These are phyloP conservation scores for Pseudoneurospora amorphoporcata DNA, from an alignment of 495 filamentous ascomycete species.

Conservation along the genomic window DNA sequence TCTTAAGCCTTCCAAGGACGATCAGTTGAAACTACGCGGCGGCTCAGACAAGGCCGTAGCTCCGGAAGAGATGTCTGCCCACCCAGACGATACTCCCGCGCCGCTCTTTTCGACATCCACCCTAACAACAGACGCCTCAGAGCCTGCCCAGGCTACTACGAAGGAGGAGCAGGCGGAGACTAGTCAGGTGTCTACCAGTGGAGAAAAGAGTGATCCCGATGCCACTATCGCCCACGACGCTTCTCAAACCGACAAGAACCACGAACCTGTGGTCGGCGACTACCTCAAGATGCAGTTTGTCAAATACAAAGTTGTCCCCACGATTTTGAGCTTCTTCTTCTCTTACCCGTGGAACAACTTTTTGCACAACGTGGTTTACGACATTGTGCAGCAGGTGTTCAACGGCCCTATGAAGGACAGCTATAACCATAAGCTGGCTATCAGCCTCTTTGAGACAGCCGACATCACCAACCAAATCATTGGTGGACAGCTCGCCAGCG, in stretches of 20 bases:
- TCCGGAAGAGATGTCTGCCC: conserved; percentile 31
- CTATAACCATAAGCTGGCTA: conserved; percentile 84
- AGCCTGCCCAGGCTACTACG: not conserved
- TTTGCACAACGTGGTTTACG: conserved; percentile 97
- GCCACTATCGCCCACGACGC: conserved; percentile 6
- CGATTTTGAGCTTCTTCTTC: conserved; percentile 97
- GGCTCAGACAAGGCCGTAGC: not conserved
- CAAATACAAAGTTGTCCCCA: conserved; percentile 86
- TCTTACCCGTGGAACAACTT: conserved; percentile 99
- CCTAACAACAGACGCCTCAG: not conserved
- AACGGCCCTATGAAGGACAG: conserved; percentile 96
- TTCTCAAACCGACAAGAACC: not conserved
- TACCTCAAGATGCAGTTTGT: conserved; percentile 96
- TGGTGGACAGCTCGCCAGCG: conserved; percentile 76
- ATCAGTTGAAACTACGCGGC: not conserved
- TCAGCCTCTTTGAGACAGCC: conserved; percentile 84
- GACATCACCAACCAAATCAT: conserved; percentile 86
- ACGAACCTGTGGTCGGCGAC: conserved; percentile 87
- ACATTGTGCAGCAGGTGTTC: conserved; percentile 98
- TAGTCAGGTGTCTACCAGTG: conserved; percentile 10
- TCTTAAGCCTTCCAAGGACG: not conserved
- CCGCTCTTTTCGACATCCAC: conserved; percentile 45
- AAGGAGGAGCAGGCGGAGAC: conserved; percentile 2
- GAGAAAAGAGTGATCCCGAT: conserved; percentile 6
- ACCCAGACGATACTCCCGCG: conserved; percentile 57